phyloP scores from a whole-genome alignment of 768 basidiomycete species.

The Boletus insuetus region DNA sequence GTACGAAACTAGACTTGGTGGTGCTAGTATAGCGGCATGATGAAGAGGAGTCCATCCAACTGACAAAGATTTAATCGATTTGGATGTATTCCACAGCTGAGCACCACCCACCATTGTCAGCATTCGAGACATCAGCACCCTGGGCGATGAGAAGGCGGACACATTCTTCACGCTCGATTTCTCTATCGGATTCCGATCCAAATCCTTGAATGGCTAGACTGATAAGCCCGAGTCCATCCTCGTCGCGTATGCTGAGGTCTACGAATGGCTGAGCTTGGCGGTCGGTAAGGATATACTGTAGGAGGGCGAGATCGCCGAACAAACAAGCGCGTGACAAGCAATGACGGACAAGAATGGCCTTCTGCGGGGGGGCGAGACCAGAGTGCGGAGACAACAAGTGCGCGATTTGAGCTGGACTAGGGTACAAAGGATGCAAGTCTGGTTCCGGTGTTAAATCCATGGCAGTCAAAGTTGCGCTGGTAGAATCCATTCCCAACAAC shows the following conservation, averaged over 20 bases:
- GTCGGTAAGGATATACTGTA: constrained; percentile 72
- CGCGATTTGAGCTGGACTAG: constrained; percentile 59
- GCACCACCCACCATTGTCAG: constrained; percentile 58
- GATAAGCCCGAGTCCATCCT: constrained; percentile 82
- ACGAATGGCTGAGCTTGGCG: constrained; percentile 61
- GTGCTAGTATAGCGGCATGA: constrained; percentile 83
- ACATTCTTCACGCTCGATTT: constrained; percentile 89
- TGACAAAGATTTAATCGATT: constrained; percentile 31
- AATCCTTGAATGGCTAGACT: constrained; percentile 79
- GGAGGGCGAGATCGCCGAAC: constrained; percentile 71
- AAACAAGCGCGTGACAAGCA: constrained; percentile 72
- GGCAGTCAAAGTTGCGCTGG: constrained; percentile 24
- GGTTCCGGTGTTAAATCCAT: constrained; percentile 70
- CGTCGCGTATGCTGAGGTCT: constrained; percentile 72
- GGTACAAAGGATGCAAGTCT: constrained; percentile 78
- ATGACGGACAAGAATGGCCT: constrained; percentile 67
- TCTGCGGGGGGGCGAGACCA: constrained; percentile 66
- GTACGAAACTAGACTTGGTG: constrained; percentile 88
- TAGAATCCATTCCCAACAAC: constrained; percentile 28
- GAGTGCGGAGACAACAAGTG: constrained; percentile 64
- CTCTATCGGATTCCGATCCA: constrained; percentile 75
- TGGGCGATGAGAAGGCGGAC: constrained; percentile 76
- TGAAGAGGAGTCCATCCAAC: constrained; percentile 96
- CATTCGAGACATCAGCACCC: constrained; percentile 60
- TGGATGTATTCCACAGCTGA: not conserved